Percentiles rank a stretch among this genome's conserved stretches.
phyloP scores from a whole-genome alignment of 2,329 filamentous ascomycete species.

The Colletotrichum sp. region DNA sequence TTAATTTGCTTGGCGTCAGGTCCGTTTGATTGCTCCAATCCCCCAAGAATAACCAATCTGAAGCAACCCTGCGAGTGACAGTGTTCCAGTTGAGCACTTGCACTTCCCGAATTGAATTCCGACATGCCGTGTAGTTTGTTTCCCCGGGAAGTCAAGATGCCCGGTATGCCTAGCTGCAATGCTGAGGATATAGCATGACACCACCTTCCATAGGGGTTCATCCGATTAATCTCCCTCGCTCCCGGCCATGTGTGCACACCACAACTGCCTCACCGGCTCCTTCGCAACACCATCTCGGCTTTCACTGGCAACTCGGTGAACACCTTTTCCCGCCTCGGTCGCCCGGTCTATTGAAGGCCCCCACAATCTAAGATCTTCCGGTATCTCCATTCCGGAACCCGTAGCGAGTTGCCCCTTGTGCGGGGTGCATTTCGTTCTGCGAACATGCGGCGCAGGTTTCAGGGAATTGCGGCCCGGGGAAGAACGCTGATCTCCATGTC shows the following conservation, averaged over 20 bases:
- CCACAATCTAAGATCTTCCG: slow-evolving; percentile 3
- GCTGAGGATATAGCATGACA: not conserved
- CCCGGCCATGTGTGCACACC: not conserved
- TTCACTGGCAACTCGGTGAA: not conserved
- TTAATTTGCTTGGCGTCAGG: not conserved
- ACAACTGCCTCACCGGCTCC: not conserved
- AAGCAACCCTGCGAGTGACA: not conserved
- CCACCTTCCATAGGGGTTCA: not conserved
- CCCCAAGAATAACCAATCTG: not conserved
- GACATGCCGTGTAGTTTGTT: not conserved
- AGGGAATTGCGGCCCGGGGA: not conserved
- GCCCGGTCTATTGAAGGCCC: not conserved
- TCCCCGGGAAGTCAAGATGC: not conserved
- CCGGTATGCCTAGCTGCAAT: not conserved
- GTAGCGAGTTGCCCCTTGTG: not conserved
- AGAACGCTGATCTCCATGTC: not conserved
- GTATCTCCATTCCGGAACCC: not conserved
- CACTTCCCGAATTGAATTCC: not conserved
- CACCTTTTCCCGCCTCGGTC: not conserved
- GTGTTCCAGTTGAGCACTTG: not conserved
- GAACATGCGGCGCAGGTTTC: not conserved
- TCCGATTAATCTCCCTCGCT: not conserved
- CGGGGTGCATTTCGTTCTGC: not conserved
- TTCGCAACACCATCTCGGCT: not conserved
- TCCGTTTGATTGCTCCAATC: not conserved